phyloP scores from a whole-genome alignment of 2,329 filamentous ascomycete species.

The Nemania diffusa region DNA sequence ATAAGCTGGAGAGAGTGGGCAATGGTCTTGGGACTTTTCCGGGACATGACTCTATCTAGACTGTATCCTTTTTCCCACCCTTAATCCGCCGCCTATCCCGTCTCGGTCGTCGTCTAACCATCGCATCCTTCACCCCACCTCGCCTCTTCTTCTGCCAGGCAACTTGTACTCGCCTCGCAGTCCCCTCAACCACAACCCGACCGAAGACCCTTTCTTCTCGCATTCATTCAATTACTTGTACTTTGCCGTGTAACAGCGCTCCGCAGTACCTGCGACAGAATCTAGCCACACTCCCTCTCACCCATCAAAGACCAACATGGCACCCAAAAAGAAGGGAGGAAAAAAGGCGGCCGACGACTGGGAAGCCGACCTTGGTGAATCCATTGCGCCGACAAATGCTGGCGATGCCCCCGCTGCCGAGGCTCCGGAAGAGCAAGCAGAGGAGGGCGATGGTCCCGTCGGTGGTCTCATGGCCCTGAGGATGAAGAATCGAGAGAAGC shows the following conservation, averaged over 20 bases:
- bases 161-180: background rate
- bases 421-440: conserved; percentile 59
- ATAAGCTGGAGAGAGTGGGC: conserved; percentile 22
- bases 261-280: background rate
- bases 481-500: conserved; percentile 84
- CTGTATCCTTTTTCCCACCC: conserved; percentile 15
- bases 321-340: conserved; percentile 92
- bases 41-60: conserved; percentile 29
- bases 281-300: background rate
- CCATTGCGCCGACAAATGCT: conserved; percentile 67
- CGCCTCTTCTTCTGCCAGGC: conserved; percentile 13
- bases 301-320: conserved; percentile 67
- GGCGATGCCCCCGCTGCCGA: conserved; percentile 52
- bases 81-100: background rate
- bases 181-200: background rate
- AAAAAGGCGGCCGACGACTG: conserved; percentile 91
- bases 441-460: conserved; percentile 66
- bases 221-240: background rate
- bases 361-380: conserved; percentile 92
- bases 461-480: conserved; percentile 82
- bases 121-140: conserved; percentile 25
- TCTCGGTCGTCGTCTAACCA: conserved; percentile 18
- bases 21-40: conserved; percentile 29
- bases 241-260: conserved; percentile 8
- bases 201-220: conserved; percentile 7